Percentiles rank a stretch among this genome's conserved stretches.
Conservation (phyloP, 2,329 filamentous ascomycete genomes). For the Apiospora marii region DNA sequence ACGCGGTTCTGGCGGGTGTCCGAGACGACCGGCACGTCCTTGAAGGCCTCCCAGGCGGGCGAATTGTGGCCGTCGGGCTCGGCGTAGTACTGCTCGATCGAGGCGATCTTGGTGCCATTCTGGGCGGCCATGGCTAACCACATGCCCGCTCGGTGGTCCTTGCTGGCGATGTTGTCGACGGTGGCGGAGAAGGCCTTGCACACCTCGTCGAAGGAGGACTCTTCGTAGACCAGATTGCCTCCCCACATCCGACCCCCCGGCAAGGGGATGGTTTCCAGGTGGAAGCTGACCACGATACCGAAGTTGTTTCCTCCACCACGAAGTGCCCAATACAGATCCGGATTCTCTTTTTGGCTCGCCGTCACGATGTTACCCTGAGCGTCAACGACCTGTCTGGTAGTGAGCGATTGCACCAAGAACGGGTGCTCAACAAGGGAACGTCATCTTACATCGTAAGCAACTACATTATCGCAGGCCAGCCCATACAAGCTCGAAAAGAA, state of each 20-base stretch:
- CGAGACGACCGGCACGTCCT: neutral
- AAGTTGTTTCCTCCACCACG: constrained; percentile 23
- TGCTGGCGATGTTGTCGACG: neutral
- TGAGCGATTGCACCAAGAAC: neutral
- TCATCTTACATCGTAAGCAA: constrained; percentile 46
- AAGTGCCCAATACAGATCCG: constrained; percentile 21
- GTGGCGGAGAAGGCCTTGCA: neutral
- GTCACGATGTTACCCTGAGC: constrained; percentile 7
- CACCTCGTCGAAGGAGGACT: neutral
- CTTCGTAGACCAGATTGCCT: neutral
- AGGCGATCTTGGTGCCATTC: neutral
- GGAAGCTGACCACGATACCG: constrained; percentile 9
- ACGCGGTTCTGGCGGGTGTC: constrained; percentile 27
- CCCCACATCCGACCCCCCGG: constrained; percentile 11
- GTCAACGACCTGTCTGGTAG: neutral
- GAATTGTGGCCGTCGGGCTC: neutral
- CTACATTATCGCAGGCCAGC: constrained; percentile 54
- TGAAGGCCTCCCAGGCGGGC: neutral
- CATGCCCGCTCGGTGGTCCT: neutral
- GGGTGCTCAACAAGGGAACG: neutral
- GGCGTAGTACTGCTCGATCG: constrained; percentile 11
- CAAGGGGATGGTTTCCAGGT: constrained; percentile 12
- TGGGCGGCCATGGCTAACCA: neutral
- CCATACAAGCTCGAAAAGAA: constrained; percentile 44
- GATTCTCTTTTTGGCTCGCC: neutral